These are phyloP conservation scores for Heliosperma pusillum DNA, from an alignment of 148 eudicot species.

Conservation along the genomic window DNA sequence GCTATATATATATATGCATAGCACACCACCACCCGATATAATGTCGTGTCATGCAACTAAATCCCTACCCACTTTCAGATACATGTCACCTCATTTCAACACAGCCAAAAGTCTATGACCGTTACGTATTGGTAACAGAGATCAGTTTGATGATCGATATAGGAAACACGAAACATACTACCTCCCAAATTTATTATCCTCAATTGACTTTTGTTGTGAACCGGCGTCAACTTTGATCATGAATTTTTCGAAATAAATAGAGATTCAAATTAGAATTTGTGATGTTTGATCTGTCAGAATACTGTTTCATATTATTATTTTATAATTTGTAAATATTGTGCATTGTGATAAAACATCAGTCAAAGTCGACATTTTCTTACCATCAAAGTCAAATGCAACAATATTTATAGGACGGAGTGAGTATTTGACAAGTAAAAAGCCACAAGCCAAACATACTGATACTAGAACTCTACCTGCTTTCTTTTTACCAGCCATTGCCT, in stretches of 20 bases:
- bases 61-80: not conserved
- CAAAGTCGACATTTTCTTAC: not conserved
- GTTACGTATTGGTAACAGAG: not conserved
- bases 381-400: not conserved
- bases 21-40: not conserved
- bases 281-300: not conserved
- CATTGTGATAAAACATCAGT: not conserved
- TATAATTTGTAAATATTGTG: not conserved
- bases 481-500: conserved; percentile 96
- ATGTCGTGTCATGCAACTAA: not conserved
- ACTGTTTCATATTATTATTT: not conserved
- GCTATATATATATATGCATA: not conserved
- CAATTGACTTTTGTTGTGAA: not conserved
- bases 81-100: not conserved
- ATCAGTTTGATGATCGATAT: not conserved
- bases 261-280: not conserved
- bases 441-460: not conserved
- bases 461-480: conserved; percentile 60
- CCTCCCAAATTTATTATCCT: not conserved
- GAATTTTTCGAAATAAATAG: not conserved
- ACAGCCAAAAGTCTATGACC: not conserved
- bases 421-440: not conserved
- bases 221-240: not conserved
- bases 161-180: not conserved
- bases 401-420: not conserved